phyloP scores from a whole-genome alignment of 352 stramenopile genomes.

The Plasmopara viticola region DNA sequence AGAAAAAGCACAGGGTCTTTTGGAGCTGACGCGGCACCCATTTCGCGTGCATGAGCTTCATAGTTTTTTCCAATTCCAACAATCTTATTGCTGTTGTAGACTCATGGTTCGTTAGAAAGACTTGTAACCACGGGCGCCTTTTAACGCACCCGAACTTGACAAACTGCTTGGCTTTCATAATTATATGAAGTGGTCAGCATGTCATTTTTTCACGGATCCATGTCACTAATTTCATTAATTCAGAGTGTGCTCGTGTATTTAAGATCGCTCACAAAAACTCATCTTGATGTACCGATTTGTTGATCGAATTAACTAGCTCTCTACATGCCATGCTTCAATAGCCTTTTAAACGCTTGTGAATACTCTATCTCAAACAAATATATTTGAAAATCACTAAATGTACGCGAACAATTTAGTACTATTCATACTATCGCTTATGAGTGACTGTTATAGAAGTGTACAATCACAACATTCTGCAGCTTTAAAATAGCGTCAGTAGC shows the following conservation, averaged over 20 bases:
- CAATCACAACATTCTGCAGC: no score
- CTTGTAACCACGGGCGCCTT: neutral
- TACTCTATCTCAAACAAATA: no score
- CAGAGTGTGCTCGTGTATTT: conserved; percentile 1
- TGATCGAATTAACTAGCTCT: no score
- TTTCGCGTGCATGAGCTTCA: conserved; percentile 72
- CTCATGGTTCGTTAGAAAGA: neutral
- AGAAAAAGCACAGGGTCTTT: conserved; percentile 79
- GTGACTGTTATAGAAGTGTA: no score
- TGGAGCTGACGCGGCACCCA: conserved; percentile 52
- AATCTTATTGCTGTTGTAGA: conserved; percentile 61
- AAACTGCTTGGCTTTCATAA: conserved; percentile 46
- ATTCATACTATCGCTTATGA: no score
- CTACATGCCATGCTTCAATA: no score
- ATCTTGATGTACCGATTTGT: no score
- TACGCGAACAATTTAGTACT: no score
- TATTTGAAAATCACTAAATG: no score
- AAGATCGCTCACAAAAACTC: no score
- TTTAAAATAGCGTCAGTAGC: no score
- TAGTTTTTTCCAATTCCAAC: conserved; percentile 85
- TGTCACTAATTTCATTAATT: conserved; percentile 3
- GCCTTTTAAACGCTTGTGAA: no score
- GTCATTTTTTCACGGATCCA: conserved; percentile 7
- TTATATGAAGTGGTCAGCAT: conserved; percentile 3
- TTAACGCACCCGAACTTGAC: conserved; percentile 38